Evolutionary conservation across 2,329 filamentous ascomycete genomes (phyloP), one percentile per base, ranked within the genome.

Genomic region (Xylariaceae sp.): DNA sequence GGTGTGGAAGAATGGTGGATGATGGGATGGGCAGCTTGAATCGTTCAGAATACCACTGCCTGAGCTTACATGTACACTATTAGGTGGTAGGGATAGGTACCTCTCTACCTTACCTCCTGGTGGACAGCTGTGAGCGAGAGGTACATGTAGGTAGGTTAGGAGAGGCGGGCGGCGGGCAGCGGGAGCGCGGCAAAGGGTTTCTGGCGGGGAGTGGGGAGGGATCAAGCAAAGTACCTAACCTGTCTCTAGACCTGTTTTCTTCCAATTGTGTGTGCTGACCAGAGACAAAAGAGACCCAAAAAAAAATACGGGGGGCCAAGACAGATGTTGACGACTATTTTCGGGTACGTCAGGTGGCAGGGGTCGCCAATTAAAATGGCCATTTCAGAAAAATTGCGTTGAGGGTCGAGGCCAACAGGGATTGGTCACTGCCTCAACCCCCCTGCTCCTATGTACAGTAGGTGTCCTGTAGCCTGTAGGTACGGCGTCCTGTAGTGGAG

Each of bases 361-460:
- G 59, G 56, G 60, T 34, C 49, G 50, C 64, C n/a, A n/a, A n/a
- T n/a, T 62, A 59, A 58, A 64, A 64, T 64, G 58, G 64, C 50
- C 54, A 61, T 66, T 62, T 48, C 11, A 34, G 9, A 26, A 40
- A 26, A 50, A 21, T 19, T n/a, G n/a, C n/a, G n/a, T n/a, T n/a
- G n/a, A n/a, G n/a, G 29, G 9, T 31, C 12, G 46, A n/a, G 24
- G 29, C 29, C 9, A 29, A 36, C 36, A 44, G 23, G 29, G 49
- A 53, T 59, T 50, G 45, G 47, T 8, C 47, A 28, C 37, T 39
- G 9, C 16, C 33, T 44, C 53, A 12, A 40, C 37, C 44, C 55
- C n/a, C 34, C 36, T 53, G 48, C 48, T 37, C 41, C 19, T 7
- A n/a, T 33, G n/a, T 37, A 41, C 17, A 43, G 17, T 26, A 21